A percentile compares a stretch with the other conserved stretches of the same genome.
Conservation (phyloP, 306 rosid species). For the Mimosa bimucronata region DNA sequence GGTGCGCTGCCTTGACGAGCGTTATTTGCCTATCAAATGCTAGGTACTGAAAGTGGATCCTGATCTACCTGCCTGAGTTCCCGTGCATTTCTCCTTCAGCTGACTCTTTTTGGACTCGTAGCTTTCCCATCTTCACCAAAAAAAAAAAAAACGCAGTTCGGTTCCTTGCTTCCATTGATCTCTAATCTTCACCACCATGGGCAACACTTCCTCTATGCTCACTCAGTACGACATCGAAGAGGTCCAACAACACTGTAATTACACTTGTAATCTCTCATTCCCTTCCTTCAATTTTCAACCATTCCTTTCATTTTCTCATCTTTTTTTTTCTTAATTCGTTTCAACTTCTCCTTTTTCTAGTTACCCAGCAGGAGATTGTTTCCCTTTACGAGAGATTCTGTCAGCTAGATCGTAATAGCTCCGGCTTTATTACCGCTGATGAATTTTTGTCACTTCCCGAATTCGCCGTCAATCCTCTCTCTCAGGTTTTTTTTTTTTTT, state of each 20-base stretch:
- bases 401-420: constrained; percentile 79
- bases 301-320: neutral
- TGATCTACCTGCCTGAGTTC: neutral
- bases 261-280: constrained; percentile 49
- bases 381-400: constrained; percentile 73
- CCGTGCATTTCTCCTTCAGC: neutral
- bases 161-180: neutral
- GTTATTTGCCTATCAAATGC: too few relatives aligned
- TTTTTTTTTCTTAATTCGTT: neutral
- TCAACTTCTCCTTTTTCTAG: constrained; percentile 28
- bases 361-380: constrained; percentile 83
- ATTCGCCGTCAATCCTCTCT: constrained; percentile 84
- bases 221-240: constrained; percentile 92
- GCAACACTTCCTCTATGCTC: constrained; percentile 82
- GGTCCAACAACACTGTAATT: constrained; percentile 65
- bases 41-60: too few relatives aligned
- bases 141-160: neutral
- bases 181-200: constrained; percentile 48
- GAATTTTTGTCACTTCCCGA: constrained; percentile 82
- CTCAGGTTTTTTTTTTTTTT: constrained; percentile 46
- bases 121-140: neutral
- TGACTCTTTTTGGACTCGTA: neutral
- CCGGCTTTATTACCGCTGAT: constrained; percentile 72
- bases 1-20: too few relatives aligned
- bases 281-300: neutral